These are phyloP conservation scores for Skeletonema costatum DNA, from an alignment of 108 stramenopile species.

Conservation along the genomic window DNA sequence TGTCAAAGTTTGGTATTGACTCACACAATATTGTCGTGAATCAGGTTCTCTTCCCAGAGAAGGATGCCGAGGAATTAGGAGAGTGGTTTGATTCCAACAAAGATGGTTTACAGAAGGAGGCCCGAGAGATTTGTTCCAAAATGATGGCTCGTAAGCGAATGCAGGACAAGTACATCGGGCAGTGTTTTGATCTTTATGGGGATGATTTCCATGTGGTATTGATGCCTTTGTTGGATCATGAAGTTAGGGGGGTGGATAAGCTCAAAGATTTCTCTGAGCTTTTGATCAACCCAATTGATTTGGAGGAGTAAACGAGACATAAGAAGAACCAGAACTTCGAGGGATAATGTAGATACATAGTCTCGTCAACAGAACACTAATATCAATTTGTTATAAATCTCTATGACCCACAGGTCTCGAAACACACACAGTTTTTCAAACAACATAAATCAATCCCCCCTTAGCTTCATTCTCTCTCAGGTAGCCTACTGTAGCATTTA, in stretches of 20 bases:
- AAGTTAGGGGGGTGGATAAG: constrained; percentile 92
- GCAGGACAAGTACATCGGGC: constrained; percentile 99
- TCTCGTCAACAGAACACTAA: neutral
- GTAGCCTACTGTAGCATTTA: neutral
- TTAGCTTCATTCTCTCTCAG: neutral
- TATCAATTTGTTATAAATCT: neutral
- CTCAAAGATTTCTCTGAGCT: constrained; percentile 87
- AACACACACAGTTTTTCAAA: neutral
- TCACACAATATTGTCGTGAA: constrained; percentile 99
- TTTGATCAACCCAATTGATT: constrained; percentile 89
- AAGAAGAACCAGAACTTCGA: neutral
- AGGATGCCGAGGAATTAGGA: constrained; percentile 94
- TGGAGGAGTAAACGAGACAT: constrained; percentile 57
- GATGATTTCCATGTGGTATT: constrained; percentile 98
- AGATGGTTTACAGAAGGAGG: constrained; percentile 83
- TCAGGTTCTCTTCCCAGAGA: constrained; percentile 98
- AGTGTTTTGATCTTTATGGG: constrained; percentile 98
- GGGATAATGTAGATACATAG: neutral
- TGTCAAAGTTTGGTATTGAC: constrained; percentile 98
- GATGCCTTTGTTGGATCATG: constrained; percentile 98
- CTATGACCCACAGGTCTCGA: neutral
- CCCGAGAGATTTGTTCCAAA: constrained; percentile 94
- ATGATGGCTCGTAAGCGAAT: constrained; percentile 97
- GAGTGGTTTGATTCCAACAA: constrained; percentile 92
- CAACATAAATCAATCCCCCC: neutral